These are phyloP conservation scores for Lomentospora prolificans DNA, from an alignment of 2,329 filamentous ascomycete species.

Conservation along the genomic window DNA sequence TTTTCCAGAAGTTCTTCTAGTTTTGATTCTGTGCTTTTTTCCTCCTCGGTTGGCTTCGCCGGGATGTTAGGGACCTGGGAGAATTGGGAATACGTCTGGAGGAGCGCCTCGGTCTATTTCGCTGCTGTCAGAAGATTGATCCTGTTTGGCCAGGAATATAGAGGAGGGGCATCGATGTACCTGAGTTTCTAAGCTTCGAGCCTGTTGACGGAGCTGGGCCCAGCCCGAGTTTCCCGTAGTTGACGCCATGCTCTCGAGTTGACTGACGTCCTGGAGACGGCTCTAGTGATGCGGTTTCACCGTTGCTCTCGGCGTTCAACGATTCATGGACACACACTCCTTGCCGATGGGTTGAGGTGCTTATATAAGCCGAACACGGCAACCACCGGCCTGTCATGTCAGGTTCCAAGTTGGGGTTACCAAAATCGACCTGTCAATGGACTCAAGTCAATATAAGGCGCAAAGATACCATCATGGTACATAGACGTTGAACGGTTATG, in stretches of 20 bases:
- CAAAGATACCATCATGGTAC: no score
- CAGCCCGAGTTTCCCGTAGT: slow-evolving; percentile 58
- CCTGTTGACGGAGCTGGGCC: slow-evolving; percentile 91
- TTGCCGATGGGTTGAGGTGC: no score
- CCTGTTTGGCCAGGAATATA: not conserved
- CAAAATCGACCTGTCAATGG: no score
- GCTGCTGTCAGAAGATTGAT: not conserved
- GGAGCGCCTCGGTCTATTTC: slow-evolving; percentile 67
- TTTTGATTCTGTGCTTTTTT: slow-evolving; percentile 67
- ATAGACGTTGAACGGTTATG: not conserved
- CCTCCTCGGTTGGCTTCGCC: slow-evolving; percentile 75
- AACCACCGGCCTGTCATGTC: not conserved
- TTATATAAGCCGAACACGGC: not conserved
- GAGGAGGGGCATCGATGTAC: slow-evolving; percentile 34
- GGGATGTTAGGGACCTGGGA: slow-evolving; percentile 70
- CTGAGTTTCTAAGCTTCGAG: slow-evolving; percentile 79
- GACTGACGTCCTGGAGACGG: slow-evolving; percentile 7
- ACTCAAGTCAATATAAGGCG: no score
- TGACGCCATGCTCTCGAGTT: slow-evolving; percentile 34
- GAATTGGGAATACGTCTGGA: slow-evolving; percentile 86
- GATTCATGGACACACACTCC: no score
- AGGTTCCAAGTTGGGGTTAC: no score
- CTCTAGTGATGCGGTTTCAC: slow-evolving; percentile 6
- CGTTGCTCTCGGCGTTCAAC: no score
- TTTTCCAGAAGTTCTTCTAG: slow-evolving; percentile 77